Percentiles rank a stretch among this genome's conserved stretches.
Evolutionary conservation across 495 filamentous ascomycete genomes (phyloP).

Genomic region (Aspergillus wentii): DNA sequence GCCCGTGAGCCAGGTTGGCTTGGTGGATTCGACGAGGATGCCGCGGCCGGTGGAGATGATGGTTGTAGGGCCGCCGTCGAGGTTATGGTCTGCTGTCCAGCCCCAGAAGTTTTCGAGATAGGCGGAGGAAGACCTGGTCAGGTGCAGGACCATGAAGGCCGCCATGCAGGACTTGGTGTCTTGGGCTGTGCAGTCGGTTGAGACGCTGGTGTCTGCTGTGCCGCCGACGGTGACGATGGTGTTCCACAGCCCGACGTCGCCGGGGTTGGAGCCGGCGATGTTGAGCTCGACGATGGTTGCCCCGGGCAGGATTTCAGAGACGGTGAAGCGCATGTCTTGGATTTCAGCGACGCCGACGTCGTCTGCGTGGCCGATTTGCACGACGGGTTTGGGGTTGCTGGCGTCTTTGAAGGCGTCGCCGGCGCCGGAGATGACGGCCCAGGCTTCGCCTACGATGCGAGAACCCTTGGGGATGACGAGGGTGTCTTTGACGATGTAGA

Average conservation of each 20-base stretch:
- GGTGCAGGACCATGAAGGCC: conserved; percentile 48
- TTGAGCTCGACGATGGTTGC: conserved; percentile 47
- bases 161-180: conserved; percentile 36
- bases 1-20: conserved; percentile 37
- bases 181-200: conserved; percentile 33
- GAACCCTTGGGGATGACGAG: conserved; percentile 49
- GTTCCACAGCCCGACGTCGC: conserved; percentile 58
- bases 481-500: conserved; percentile 55
- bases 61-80: conserved; percentile 28
- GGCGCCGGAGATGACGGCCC: conserved; percentile 42
- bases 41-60: conserved; percentile 49
- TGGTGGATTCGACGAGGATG: conserved; percentile 41
- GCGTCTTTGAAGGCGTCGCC: conserved; percentile 50
- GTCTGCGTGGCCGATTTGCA: conserved; percentile 51
- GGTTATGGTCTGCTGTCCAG: conserved; percentile 56
- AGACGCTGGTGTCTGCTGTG: conserved; percentile 35
- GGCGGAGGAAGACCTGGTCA: conserved; percentile 42
- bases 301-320: conserved; percentile 46
- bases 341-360: conserved; percentile 55
- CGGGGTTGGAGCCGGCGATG: conserved; percentile 42
- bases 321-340: conserved; percentile 52
- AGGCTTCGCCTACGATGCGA: conserved; percentile 53
- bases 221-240: conserved; percentile 49
- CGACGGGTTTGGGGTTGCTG: conserved; percentile 47
- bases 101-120: conserved; percentile 61